phyloP scores from a whole-genome alignment of 179 eudicot genomes.

The Gypsophila paniculata region DNA sequence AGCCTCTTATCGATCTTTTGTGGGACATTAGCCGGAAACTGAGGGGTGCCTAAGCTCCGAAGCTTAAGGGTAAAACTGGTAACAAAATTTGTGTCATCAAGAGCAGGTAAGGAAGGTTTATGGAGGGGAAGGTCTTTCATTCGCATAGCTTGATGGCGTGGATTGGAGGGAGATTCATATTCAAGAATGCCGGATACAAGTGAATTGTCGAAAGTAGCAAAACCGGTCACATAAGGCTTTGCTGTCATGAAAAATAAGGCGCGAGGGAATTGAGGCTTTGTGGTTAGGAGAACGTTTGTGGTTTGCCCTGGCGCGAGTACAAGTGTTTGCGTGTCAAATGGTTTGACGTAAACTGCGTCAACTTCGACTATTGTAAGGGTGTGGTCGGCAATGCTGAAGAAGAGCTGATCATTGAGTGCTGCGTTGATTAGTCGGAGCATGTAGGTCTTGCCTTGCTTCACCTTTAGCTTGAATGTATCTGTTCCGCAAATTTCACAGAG shows the following conservation, averaged over 20 bases:
- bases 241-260: constrained; percentile 50
- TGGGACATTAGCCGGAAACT: constrained; percentile 34
- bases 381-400: constrained; percentile 60
- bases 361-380: constrained; percentile 50
- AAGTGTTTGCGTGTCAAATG: constrained; percentile 42
- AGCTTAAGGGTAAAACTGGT: constrained; percentile 30
- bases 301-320: constrained; percentile 58
- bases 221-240: constrained; percentile 52
- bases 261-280: constrained; percentile 33
- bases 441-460: constrained; percentile 49
- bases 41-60: constrained; percentile 30
- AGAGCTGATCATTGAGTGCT: constrained; percentile 57
- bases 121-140: constrained; percentile 30
- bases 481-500: constrained; percentile 6
- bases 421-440: constrained; percentile 53
- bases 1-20: constrained; percentile 24
- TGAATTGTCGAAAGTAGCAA: constrained; percentile 50
- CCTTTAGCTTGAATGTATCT: constrained; percentile 57
- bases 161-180: constrained; percentile 33
- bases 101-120: constrained; percentile 27
- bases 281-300: constrained; percentile 46
- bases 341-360: constrained; percentile 54
- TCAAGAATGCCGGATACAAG: constrained; percentile 41
- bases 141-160: neutral
- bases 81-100: constrained; percentile 32